Evolutionary conservation across 108 stramenopile species (phyloP).

Genomic region (Chaetoceros tenuissimus): DNA sequence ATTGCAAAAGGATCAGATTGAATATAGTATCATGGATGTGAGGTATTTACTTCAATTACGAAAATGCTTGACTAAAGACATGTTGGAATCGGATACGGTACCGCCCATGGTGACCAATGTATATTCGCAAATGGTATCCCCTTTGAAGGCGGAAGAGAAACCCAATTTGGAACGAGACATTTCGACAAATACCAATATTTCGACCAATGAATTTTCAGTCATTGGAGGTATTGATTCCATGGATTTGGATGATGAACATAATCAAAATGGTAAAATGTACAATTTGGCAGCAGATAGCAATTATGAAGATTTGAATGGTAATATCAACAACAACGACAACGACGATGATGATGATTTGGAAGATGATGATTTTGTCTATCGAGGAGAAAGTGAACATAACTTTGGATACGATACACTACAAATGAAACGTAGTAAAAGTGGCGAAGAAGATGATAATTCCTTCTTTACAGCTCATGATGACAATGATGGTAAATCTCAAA

Average conservation of each 20-base stretch:
- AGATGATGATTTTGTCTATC: slow-evolving; percentile 4
- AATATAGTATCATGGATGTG: slow-evolving; percentile 79
- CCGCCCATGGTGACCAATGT: slow-evolving; percentile 6
- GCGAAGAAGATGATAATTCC: too few species aligned
- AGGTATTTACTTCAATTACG: slow-evolving; percentile 62
- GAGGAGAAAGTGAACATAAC: too few species aligned
- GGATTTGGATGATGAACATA: slow-evolving; percentile 6
- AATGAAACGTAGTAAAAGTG: too few species aligned
- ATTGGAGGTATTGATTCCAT: slow-evolving; percentile 2
- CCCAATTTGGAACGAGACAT: slow-evolving; percentile 7
- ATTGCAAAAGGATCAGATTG: slow-evolving; percentile 69
- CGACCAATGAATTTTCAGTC: not conserved
- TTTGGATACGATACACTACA: too few species aligned
- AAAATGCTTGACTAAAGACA: slow-evolving; percentile 70
- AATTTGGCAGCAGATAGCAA: slow-evolving; percentile 12
- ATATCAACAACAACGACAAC: slow-evolving; percentile 5
- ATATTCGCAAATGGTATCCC: slow-evolving; percentile 5
- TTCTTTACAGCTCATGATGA: too few species aligned
- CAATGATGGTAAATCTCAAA: slow-evolving; percentile 2
- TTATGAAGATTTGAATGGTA: not conserved
- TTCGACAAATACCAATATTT: slow-evolving; percentile 5
- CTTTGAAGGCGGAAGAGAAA: slow-evolving; percentile 1
- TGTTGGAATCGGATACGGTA: slow-evolving; percentile 23
- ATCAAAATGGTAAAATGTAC: slow-evolving; percentile 8
- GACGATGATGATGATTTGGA: slow-evolving; percentile 3